These are phyloP conservation scores for Chalciporus piperatus DNA, from an alignment of 768 basidiomycete genomes.

Conservation along the genomic window DNA sequence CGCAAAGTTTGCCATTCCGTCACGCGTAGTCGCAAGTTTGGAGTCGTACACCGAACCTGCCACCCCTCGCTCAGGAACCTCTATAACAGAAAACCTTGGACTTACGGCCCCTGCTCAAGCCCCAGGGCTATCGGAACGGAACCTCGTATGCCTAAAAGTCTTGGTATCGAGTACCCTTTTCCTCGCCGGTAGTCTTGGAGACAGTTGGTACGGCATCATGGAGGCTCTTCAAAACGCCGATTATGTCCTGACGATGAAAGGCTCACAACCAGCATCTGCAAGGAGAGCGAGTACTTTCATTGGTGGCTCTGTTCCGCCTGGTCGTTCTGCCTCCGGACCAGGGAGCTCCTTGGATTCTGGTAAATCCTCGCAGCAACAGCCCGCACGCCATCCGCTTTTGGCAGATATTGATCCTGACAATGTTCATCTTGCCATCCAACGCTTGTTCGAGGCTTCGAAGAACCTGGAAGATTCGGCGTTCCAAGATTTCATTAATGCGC, in stretches of 20 bases:
- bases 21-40: conserved; percentile 81
- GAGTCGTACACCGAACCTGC: conserved; percentile 55
- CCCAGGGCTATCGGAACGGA: conserved; percentile 83
- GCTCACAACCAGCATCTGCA: conserved; percentile 31
- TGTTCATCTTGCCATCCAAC: conserved; percentile 70
- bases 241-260: conserved; percentile 76
- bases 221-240: conserved; percentile 95
- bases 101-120: conserved; percentile 49
- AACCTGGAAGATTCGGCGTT: conserved; percentile 83
- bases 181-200: conserved; percentile 81
- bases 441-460: conserved; percentile 83
- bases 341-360: conserved; percentile 11
- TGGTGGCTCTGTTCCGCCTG: conserved; percentile 32
- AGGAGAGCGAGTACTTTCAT: conserved; percentile 33
- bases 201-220: conserved; percentile 88
- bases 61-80: conserved; percentile 58
- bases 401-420: conserved; percentile 74
- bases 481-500: conserved; percentile 66
- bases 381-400: conserved; percentile 56
- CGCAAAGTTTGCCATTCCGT: conserved; percentile 90
- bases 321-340: conserved; percentile 38
- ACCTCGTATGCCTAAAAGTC: conserved; percentile 87
- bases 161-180: conserved; percentile 74
- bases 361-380: conserved; percentile 23
- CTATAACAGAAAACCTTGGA: conserved; percentile 68